Percentiles rank a stretch among this genome's conserved stretches.
phyloP scores from a whole-genome alignment of 441 rosid genomes.

The Erodium trifolium region DNA sequence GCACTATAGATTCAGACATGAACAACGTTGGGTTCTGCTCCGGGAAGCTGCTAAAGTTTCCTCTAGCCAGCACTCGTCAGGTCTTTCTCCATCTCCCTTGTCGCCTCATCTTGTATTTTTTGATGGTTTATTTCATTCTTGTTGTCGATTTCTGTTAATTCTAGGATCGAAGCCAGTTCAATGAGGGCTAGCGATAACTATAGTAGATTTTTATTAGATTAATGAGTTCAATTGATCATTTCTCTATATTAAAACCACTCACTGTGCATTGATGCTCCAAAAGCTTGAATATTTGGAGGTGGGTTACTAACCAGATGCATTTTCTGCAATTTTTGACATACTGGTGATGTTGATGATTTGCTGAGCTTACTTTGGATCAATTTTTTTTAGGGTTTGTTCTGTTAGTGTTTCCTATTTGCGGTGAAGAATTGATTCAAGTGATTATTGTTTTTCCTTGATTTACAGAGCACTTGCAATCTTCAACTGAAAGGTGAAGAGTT shows the following conservation, averaged over 20 bases:
- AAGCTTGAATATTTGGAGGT: background rate
- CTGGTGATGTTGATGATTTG: background rate
- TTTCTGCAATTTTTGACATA: background rate
- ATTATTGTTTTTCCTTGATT: conserved; percentile 5
- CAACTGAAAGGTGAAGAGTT: conserved; percentile 29
- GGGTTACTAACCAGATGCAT: background rate
- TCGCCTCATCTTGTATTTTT: background rate
- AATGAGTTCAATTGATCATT: background rate
- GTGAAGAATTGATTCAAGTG: background rate
- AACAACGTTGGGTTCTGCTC: background rate
- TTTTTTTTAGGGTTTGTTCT: background rate
- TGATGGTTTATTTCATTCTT: background rate
- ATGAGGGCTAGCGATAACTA: too few relatives aligned
- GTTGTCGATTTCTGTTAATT: background rate
- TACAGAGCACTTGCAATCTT: conserved; percentile 28
- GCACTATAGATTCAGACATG: background rate
- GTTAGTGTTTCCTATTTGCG: background rate
- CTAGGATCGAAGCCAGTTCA: too few relatives aligned
- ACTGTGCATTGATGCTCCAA: background rate
- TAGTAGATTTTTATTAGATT: background rate
- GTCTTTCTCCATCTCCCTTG: background rate
- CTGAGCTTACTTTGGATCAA: background rate
- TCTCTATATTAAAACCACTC: background rate
- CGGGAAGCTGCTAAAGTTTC: background rate
- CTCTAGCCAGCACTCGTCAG: background rate